phyloP scores from a whole-genome alignment of 2,329 filamentous ascomycete genomes.

The Volutella citrinella region DNA sequence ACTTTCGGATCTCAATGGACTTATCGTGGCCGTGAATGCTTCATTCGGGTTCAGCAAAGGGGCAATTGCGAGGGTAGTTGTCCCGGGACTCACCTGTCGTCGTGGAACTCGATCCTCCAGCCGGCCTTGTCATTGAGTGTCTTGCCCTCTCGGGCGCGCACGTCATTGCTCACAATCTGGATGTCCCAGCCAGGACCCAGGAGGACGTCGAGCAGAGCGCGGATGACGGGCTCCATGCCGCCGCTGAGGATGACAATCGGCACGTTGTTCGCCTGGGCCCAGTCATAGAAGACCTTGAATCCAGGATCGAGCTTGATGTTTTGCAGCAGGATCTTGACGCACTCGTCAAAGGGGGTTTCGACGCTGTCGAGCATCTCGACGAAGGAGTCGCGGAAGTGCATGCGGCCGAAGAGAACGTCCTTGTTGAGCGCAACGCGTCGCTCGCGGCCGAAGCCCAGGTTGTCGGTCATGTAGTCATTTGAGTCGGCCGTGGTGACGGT shows the following conservation, averaged over 20 bases:
- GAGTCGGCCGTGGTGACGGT: slow-evolving; percentile 77
- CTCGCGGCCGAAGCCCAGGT: slow-evolving; percentile 76
- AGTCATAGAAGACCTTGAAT: slow-evolving; percentile 85
- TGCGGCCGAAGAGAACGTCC: slow-evolving; percentile 68
- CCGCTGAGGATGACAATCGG: slow-evolving; percentile 89
- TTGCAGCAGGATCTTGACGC: slow-evolving; percentile 71
- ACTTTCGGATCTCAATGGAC: slow-evolving; percentile 84
- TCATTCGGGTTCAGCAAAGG: slow-evolving; percentile 10
- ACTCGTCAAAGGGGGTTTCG: slow-evolving; percentile 74
- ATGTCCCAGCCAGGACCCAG: slow-evolving; percentile 78
- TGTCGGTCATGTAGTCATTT: slow-evolving; percentile 79
- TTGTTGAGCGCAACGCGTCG: slow-evolving; percentile 71
- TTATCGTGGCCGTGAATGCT: slow-evolving; percentile 96
- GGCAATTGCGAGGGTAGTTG: too few relatives aligned
- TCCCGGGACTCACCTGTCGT: slow-evolving; percentile 65
- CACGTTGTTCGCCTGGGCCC: slow-evolving; percentile 76
- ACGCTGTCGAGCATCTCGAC: slow-evolving; percentile 89
- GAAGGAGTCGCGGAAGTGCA: slow-evolving; percentile 83
- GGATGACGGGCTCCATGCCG: slow-evolving; percentile 91
- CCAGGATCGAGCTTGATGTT: slow-evolving; percentile 87
- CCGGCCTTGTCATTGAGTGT: slow-evolving; percentile 74
- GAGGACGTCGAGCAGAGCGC: slow-evolving; percentile 74
- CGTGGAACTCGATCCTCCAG: slow-evolving; percentile 86
- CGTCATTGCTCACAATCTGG: slow-evolving; percentile 88
- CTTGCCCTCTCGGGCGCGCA: slow-evolving; percentile 61